Base-by-base conservation (phyloP, 305 asterid species). In the Lippia alba region DNA sequence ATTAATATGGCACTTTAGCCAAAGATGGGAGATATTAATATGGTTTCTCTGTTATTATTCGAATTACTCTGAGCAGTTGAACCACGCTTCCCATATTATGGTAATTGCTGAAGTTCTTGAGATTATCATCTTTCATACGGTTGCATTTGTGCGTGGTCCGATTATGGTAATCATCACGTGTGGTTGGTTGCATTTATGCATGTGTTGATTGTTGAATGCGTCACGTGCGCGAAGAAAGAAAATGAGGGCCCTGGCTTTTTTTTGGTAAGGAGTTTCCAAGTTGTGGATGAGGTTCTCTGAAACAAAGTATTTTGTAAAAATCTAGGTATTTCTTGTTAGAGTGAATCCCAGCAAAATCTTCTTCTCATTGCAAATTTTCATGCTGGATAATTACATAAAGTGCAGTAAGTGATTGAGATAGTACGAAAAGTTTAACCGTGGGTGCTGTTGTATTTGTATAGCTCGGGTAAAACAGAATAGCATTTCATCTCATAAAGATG, bases 241-340 rank as follows among this genome's bases (percentile, higher is more conserved):
- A 71, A 64, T 86, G 85, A 82, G 77, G 82, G 96, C 97, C 8
- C 82, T 68, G 64, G 90, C 96, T 30, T 91, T 91, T 78, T 91
- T 96, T n/a, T n/a, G 97, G 97, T 91, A 61, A 78, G 95, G 80
- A 89, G 96, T 81, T 87, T 96, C 12, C 96, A 89, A 77, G 85
- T 91, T 61, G 82, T 82, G 55, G 97, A 89, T 14, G 87, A 80
- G 66, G 64, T 78, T 0, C 70, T 57, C 71, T 86, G 78, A 79
- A 34, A 56, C 53, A 50, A 49, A 11, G 63, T 44, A 59, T 39
- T 12, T 39, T 15, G 0, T 59, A 56, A 55, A 57, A 24, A 41
- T 65, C 8, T 51, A 51, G 76, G 56, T 64, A 73, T 69, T 15
- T 6, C 45, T 50, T 67, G 51, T 18, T 51, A 64, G 62, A n/a